Evolutionary conservation across 805 yeast genomes (phyloP).

Genomic region (Ogataea wickerhamii): DNA sequence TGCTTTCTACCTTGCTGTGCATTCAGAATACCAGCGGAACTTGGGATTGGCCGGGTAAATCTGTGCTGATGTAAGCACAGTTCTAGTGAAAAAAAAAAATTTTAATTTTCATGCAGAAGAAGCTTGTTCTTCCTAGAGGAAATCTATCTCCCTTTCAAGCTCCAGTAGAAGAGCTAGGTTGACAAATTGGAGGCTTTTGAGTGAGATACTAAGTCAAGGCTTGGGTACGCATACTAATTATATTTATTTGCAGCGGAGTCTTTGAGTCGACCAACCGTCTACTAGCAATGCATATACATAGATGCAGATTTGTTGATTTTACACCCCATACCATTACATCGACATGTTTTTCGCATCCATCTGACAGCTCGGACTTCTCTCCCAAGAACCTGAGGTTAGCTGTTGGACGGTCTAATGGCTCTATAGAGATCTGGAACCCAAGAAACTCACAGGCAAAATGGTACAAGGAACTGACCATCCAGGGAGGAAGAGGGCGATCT

Average conservation of each 20-base stretch:
- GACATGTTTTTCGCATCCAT: constrained; percentile 66
- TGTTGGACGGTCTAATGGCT: constrained; percentile 90
- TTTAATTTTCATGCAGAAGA: no score
- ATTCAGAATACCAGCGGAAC: no score
- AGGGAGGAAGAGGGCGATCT: constrained; percentile 79
- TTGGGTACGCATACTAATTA: no score
- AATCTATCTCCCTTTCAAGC: no score
- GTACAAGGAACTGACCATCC: constrained; percentile 70
- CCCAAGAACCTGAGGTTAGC: constrained; percentile 71
- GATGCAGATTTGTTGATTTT: constrained; percentile 89
- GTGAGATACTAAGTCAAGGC: no score
- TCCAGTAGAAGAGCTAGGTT: no score
- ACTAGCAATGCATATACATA: constrained; percentile 82
- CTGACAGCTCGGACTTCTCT: constrained; percentile 40
- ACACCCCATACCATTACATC: constrained; percentile 83
- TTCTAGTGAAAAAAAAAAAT: no score
- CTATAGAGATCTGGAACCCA: constrained; percentile 95
- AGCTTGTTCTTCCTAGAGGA: no score
- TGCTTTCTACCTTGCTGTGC: no score
- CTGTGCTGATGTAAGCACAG: background rate
- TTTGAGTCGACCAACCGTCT: no score
- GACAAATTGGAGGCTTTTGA: no score
- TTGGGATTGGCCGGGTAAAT: constrained; percentile 1
- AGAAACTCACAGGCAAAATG: constrained; percentile 52
- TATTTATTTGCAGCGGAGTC: no score